Evolutionary conservation across 2,329 filamentous ascomycete genomes (phyloP).

Genomic region (Botrytis galanthina): DNA sequence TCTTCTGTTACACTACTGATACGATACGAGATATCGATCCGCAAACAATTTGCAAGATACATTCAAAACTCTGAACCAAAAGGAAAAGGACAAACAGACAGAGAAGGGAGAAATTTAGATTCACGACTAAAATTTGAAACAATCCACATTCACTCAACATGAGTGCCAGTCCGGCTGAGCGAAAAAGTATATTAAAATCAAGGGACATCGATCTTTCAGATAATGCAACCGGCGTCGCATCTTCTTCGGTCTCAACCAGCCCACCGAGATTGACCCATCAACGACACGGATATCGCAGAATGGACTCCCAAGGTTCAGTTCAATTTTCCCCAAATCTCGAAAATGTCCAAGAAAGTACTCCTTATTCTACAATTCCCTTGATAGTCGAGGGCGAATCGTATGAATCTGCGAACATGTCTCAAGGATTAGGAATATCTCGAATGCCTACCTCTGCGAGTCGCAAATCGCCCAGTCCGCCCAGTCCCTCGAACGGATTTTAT

Average conservation of each 20-base stretch:
- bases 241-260: background rate
- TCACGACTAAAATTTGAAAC: background rate
- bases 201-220: background rate
- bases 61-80: background rate
- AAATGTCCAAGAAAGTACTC: background rate
- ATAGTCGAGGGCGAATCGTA: background rate
- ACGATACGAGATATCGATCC: conserved; percentile 5
- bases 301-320: conserved; percentile 17
- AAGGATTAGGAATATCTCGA: conserved; percentile 17
- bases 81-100: background rate
- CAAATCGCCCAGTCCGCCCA: conserved; percentile 14
- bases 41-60: background rate
- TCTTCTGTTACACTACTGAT: conserved; percentile 9
- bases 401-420: background rate
- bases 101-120: background rate
- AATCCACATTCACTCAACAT: conserved; percentile 7
- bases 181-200: conserved; percentile 1
- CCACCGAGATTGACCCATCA: background rate
- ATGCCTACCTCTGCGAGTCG: conserved; percentile 1
- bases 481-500: conserved; percentile 4
- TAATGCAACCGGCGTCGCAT: background rate
- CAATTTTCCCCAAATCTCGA: conserved; percentile 9
- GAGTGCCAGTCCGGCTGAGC: background rate
- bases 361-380: background rate
- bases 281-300: conserved; percentile 16